A percentile compares a stretch with the other conserved stretches of the same genome.
phyloP scores from a whole-genome alignment of 1,139 yeast genomes.

The Protomyces pachydermus region DNA sequence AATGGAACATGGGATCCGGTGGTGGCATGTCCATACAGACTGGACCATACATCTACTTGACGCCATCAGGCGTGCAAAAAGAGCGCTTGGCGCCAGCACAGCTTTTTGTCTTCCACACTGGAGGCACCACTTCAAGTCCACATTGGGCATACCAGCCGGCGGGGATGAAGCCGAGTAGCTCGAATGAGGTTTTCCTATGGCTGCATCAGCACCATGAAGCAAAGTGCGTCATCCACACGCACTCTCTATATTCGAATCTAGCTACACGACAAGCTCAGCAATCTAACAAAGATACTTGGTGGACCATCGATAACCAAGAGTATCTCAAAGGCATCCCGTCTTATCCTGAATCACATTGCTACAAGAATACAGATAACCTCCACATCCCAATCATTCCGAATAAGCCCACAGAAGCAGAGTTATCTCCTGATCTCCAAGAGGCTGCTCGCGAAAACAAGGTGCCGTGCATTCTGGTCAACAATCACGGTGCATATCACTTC shows the following conservation, averaged over 20 bases:
- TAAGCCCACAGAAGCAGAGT: conserved; percentile 80
- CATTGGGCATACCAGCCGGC: conserved; percentile 59
- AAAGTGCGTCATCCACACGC: conserved; percentile 94
- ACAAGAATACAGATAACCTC: conserved; percentile 68
- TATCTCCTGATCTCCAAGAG: conserved; percentile 60
- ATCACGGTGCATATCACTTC: conserved; percentile 96
- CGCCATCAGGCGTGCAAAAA: conserved; percentile 95
- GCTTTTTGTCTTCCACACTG: conserved; percentile 58
- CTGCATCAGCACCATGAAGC: conserved; percentile 53
- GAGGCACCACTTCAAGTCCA: conserved; percentile 47
- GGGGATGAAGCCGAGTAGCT: conserved; percentile 77
- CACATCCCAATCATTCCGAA: conserved; percentile 87
- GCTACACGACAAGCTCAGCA: conserved; percentile 54
- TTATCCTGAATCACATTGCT: conserved; percentile 59
- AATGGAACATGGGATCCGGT: conserved; percentile 96
- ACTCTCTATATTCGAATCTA: conserved; percentile 84
- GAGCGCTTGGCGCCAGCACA: conserved; percentile 79
- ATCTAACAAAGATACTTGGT: conserved; percentile 45
- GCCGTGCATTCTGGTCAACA: conserved; percentile 80
- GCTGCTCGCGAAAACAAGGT: conserved; percentile 62
- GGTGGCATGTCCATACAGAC: conserved; percentile 83
- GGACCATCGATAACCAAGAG: conserved; percentile 73
- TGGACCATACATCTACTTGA: conserved; percentile 58
- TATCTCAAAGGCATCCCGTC: conserved; percentile 84
- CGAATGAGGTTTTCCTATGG: conserved; percentile 86